Percentiles rank a stretch among this genome's conserved stretches.
Conservation (phyloP, 2,329 filamentous ascomycete genomes). For the Hypoxylon sp. region DNA sequence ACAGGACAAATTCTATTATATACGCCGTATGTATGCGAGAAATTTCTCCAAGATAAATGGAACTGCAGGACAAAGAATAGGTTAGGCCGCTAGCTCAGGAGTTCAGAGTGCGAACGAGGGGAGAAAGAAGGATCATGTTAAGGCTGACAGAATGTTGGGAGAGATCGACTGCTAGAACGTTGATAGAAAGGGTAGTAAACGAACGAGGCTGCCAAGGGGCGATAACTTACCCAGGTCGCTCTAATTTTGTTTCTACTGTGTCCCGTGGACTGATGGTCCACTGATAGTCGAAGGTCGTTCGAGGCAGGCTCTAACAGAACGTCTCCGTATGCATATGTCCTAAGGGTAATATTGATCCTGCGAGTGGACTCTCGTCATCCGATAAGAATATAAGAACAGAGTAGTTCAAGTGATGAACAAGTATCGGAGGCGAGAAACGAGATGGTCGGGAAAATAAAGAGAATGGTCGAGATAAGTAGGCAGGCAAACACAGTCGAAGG, state of each 20-base stretch:
- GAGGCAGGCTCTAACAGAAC: slow-evolving; percentile 24
- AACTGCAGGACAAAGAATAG: slow-evolving; percentile 32
- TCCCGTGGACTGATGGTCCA: slow-evolving; percentile 11
- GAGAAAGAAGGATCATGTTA: slow-evolving; percentile 14
- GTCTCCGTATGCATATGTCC: slow-evolving; percentile 33
- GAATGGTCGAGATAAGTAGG: slow-evolving; percentile 24
- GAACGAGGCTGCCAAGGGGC: slow-evolving; percentile 28
- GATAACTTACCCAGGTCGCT: slow-evolving; percentile 31
- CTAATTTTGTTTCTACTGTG: slow-evolving; percentile 23
- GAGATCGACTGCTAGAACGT: slow-evolving; percentile 2
- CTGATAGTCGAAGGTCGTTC: slow-evolving; percentile 19
- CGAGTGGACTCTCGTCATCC: slow-evolving; percentile 32
- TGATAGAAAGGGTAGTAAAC: slow-evolving; percentile 11
- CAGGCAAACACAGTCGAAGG: slow-evolving; percentile 35
- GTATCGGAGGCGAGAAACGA: slow-evolving; percentile 19
- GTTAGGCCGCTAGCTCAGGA: slow-evolving; percentile 28
- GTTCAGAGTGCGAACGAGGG: slow-evolving; percentile 14
- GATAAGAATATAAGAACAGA: slow-evolving; percentile 16
- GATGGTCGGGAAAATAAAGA: slow-evolving; percentile 26
- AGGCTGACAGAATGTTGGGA: slow-evolving; percentile 27
- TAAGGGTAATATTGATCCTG: slow-evolving; percentile 15
- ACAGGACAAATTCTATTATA: slow-evolving; percentile 39
- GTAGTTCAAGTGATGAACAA: slow-evolving; percentile 1
- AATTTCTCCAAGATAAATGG: slow-evolving; percentile 24
- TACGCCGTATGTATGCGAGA: slow-evolving; percentile 38